phyloP scores from a whole-genome alignment of 2,329 filamentous ascomycete genomes.

The Didymella sp. region DNA sequence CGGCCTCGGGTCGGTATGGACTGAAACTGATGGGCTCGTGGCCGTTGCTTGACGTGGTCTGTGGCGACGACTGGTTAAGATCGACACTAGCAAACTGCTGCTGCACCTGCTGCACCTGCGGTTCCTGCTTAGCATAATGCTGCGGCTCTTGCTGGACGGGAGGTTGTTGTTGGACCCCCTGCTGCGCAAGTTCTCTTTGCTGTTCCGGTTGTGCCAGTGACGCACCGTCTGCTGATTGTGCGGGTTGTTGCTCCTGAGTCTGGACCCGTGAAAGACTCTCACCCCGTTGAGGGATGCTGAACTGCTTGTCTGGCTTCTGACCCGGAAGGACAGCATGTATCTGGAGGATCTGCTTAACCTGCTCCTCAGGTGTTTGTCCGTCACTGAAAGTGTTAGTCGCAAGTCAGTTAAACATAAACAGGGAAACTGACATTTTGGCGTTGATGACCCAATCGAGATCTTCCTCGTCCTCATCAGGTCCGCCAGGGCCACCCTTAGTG shows the following conservation, averaged over 20 bases:
- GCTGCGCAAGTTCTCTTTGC: constrained; percentile 7
- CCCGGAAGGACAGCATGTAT: constrained; percentile 86
- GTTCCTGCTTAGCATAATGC: constrained; percentile 11
- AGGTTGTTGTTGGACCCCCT: constrained; percentile 4
- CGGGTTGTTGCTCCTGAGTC: constrained; percentile 9
- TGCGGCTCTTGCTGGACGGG: constrained; percentile 1
- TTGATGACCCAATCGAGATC: constrained; percentile 95
- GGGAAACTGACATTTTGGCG: constrained; percentile 72
- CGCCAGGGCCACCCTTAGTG: constrained; percentile 73
- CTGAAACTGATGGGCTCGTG: constrained; percentile 11
- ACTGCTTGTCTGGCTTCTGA: constrained; percentile 65
- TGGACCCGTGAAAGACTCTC: constrained; percentile 28
- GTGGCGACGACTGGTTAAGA: constrained; percentile 21
- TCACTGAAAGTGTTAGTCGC: constrained; percentile 51
- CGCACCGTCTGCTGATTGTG: constrained; percentile 17
- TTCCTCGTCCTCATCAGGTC: constrained; percentile 80
- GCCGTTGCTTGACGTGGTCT: constrained; percentile 3
- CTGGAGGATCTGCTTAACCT: constrained; percentile 81
- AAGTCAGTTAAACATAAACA: not conserved
- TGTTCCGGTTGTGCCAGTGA: constrained; percentile 8
- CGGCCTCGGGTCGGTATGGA: constrained; percentile 1
- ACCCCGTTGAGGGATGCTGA: constrained; percentile 63
- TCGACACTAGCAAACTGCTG: constrained; percentile 19
- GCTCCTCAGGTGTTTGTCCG: constrained; percentile 68
- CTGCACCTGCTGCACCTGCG: constrained; percentile 17